Evolutionary conservation across 257 asterid species (phyloP), one percentile per base, ranked within the genome.

Genomic region (Nicotiana attenuata): DNA sequence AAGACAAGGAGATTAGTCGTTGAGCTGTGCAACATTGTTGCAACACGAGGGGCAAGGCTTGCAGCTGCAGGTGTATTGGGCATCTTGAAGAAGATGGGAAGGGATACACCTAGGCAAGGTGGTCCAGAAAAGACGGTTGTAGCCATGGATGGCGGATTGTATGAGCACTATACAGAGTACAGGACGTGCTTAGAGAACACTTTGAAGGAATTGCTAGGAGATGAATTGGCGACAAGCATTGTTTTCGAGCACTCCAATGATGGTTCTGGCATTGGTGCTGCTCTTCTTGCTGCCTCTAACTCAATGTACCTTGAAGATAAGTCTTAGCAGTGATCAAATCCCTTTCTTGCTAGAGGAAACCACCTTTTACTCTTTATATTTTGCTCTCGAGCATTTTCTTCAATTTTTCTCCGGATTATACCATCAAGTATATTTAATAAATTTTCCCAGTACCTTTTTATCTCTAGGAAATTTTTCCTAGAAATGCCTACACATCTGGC

Each of bases 241-340:
- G 76, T 63, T 57, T 63, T 94, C 60, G 91, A 84, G 90, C 98
- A 91, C 82, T 91, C 98, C 0, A 90, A 86, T 5, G 98, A 94
- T 65, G 98, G 98, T 14, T 94, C 98, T 3, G 97, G 98, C 79
- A 90, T 93, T 38, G 97, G 98, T 2, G 98, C 98, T 7, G 97
- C 97, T 65, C 97, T 94, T 61, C 91, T 94, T 19, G 97, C 98
- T 15, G 97, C 98, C 76, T 88, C 96, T 16, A 88, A 93, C 84
- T 92, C 98, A 47, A 73, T 59, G 15, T 87, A 91, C 83, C 87
- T 77, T 3, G 86, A 82, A 29, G 88, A 71, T 53, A n/a, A 67
- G 76, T 81, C 85, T 22, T 84, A 76, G 85, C 82, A 76, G 50
- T n/a, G 50, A 68, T 63, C n/a, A 65, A 69, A 69, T 50, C 28